A percentile compares a stretch with the other conserved stretches of the same genome.
These are phyloP conservation scores for Aspergillus hiratsukae DNA, from an alignment of 2,329 filamentous ascomycete genomes.

Conservation along the genomic window DNA sequence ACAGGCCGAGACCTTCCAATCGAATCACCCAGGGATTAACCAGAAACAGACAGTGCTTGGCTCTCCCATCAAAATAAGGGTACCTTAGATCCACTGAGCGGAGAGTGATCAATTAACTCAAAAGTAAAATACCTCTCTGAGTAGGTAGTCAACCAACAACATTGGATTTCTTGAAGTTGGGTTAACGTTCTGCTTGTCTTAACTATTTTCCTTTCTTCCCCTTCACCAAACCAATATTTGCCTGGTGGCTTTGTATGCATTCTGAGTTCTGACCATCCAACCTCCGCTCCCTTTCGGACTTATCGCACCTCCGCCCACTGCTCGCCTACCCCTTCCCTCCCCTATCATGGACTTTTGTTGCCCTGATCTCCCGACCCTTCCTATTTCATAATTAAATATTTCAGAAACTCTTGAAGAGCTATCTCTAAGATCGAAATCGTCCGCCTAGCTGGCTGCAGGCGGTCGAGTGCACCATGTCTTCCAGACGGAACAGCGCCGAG, in stretches of 20 bases:
- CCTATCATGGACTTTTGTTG: slow-evolving; percentile 16
- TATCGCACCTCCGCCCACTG: slow-evolving; percentile 1
- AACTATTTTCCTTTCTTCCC: background rate
- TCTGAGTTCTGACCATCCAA: slow-evolving; percentile 2
- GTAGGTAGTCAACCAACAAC: background rate
- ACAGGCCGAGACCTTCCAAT: slow-evolving; percentile 5
- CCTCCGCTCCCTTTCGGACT: background rate
- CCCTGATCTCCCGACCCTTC: slow-evolving; percentile 2
- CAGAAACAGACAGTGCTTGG: background rate
- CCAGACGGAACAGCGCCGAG: slow-evolving; percentile 38
- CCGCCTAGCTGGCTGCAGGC: background rate
- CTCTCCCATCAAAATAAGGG: background rate
- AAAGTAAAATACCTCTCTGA: background rate
- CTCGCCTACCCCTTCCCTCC: slow-evolving; percentile 1
- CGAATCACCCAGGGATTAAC: background rate
- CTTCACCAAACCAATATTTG: background rate
- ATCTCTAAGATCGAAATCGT: slow-evolving; percentile 3
- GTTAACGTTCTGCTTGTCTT: background rate
- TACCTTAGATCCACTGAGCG: background rate
- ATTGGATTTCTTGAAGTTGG: background rate
- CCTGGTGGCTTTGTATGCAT: slow-evolving; percentile 10
- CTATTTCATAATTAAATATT: background rate
- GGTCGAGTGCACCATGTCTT: slow-evolving; percentile 27
- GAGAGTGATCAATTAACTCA: background rate
- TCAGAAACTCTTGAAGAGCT: background rate